Conservation (phyloP, 495 filamentous ascomycete species). For the Durotheca rogersii region DNA sequence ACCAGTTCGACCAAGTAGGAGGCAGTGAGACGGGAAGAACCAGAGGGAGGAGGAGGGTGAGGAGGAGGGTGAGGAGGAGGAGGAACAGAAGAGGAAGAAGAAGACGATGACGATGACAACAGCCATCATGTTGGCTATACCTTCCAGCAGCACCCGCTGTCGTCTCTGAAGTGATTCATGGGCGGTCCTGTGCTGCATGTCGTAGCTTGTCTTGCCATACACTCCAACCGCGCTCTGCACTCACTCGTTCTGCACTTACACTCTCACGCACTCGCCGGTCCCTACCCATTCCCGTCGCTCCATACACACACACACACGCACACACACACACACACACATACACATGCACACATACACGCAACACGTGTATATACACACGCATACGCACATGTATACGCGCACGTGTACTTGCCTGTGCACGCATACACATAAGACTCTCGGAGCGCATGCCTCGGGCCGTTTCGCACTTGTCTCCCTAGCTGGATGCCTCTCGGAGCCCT, state of each 20-base stretch:
- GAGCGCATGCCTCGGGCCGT: too few relatives aligned
- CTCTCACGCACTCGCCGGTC: background rate
- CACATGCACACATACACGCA: too few relatives aligned
- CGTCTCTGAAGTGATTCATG: constrained; percentile 16
- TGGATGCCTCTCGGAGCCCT: too few relatives aligned
- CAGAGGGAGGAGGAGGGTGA: constrained; percentile 2
- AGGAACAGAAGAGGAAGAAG: too few relatives aligned
- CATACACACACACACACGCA: background rate
- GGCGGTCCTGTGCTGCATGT: constrained; percentile 1
- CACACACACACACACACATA: background rate
- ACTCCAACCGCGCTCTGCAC: too few relatives aligned
- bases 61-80: background rate
- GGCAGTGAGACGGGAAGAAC: constrained; percentile 8
- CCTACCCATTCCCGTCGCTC: background rate
- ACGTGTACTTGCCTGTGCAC: too few relatives aligned
- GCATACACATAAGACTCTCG: too few relatives aligned
- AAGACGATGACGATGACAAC: too few relatives aligned
- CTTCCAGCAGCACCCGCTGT: constrained; percentile 9
- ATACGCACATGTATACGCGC: too few relatives aligned
- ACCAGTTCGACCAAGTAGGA: constrained; percentile 1
- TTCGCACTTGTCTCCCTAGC: too few relatives aligned
- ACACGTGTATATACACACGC: too few relatives aligned
- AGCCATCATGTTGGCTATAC: constrained; percentile 13
- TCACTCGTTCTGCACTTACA: background rate
- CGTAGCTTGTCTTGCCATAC: constrained; percentile 14